These are phyloP conservation scores for Colletotrichum sp. DNA, from an alignment of 2,329 filamentous ascomycete genomes.

Conservation along the genomic window DNA sequence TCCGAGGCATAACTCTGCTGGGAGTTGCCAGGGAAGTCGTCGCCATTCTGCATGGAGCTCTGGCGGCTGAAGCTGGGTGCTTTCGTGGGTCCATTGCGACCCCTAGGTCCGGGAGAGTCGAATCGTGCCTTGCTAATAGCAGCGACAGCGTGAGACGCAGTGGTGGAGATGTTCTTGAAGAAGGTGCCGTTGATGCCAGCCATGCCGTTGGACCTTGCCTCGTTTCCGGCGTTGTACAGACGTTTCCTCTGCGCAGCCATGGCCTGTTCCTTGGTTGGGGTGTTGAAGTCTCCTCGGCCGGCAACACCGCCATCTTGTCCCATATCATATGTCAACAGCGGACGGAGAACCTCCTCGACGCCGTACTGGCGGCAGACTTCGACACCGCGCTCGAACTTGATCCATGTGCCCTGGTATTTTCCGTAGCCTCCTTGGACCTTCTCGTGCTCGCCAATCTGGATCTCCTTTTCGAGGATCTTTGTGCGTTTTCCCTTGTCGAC, in stretches of 20 bases:
- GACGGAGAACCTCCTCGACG: conserved; percentile 77
- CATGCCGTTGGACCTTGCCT: conserved; percentile 69
- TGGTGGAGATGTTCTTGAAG: conserved; percentile 95
- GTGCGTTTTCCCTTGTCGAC: conserved; percentile 98
- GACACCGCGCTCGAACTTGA: conserved; percentile 88
- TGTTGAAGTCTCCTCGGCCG: conserved; percentile 81
- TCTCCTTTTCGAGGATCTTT: conserved; percentile 97
- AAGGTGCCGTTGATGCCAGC: conserved; percentile 75
- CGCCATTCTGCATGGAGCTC: conserved; percentile 72
- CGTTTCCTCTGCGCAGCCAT: conserved; percentile 96
- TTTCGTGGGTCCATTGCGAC: conserved; percentile 66
- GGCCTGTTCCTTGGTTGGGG: conserved; percentile 97
- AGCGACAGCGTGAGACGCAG: conserved; percentile 89
- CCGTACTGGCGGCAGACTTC: conserved; percentile 86
- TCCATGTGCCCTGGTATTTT: conserved; percentile 99
- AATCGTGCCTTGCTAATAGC: conserved; percentile 96
- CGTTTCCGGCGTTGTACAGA: conserved; percentile 79
- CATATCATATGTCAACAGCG: conserved; percentile 82
- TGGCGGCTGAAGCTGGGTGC: conserved; percentile 75
- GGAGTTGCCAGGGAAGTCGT: conserved; percentile 74
- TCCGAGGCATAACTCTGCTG: conserved; percentile 85
- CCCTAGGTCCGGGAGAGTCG: conserved; percentile 80
- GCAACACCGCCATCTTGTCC: conserved; percentile 75
- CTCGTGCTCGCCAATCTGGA: conserved; percentile 93
- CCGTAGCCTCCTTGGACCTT: conserved; percentile 99